Conservation (phyloP, 805 yeast species). For the baker's yeast (Saccharomyces cerevisiae) region DNA sequence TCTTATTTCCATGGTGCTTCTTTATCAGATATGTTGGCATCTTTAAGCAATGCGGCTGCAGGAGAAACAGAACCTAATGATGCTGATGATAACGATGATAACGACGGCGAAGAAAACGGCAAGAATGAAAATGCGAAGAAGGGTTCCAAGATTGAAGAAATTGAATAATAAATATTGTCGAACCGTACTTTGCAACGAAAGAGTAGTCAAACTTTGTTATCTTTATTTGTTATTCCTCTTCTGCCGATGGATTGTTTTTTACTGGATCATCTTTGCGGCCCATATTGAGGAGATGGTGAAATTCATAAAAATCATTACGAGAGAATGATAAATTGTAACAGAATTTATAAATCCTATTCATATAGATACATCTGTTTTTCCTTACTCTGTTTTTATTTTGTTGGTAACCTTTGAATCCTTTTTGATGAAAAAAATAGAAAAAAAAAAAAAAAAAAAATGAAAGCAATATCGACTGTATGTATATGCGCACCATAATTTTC, state of each 20-base stretch:
- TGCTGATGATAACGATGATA: conserved; percentile 9
- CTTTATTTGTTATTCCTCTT: neutral
- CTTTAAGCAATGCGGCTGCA: conserved; percentile 34
- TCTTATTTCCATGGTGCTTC: conserved; percentile 56
- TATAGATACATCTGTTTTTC: neutral
- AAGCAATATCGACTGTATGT: neutral
- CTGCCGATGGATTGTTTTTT: neutral
- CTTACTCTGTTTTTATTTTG: neutral
- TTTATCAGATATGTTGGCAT: conserved; percentile 54
- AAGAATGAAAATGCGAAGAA: conserved; percentile 17
- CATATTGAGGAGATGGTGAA: neutral
- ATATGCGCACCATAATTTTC: neutral
- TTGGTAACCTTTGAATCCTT: neutral
- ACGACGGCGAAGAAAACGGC: conserved; percentile 12
- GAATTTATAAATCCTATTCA: neutral
- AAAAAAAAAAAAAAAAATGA: neutral
- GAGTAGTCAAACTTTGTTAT: neutral
- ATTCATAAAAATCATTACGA: neutral
- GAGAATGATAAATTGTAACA: neutral
- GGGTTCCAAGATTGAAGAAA: neutral
- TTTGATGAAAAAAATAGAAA: neutral
- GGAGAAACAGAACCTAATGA: conserved; percentile 20
- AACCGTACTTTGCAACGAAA: neutral
- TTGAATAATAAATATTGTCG: neutral
- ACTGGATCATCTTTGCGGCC: neutral